A percentile compares a stretch with the other conserved stretches of the same genome.
phyloP scores from a whole-genome alignment of 106 monocot species.

The Acorus calamus region DNA sequence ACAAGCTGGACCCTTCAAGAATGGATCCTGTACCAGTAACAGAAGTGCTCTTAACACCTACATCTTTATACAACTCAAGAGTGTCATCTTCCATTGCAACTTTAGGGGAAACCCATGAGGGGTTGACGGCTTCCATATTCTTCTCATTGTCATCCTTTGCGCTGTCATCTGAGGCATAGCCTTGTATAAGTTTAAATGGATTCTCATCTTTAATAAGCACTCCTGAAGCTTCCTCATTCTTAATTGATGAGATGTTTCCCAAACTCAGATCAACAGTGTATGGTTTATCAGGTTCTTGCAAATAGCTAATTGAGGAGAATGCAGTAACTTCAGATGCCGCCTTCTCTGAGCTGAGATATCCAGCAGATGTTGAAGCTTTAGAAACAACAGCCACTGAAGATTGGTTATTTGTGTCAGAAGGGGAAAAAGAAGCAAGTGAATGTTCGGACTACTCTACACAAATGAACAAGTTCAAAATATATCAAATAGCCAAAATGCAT shows the following conservation, averaged over 20 bases:
- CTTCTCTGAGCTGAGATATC: constrained; percentile 36
- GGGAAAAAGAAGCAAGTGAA: no score
- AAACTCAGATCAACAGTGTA: constrained; percentile 6
- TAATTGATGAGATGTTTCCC: constrained; percentile 6
- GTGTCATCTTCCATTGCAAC: constrained; percentile 6
- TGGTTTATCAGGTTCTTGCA: constrained; percentile 4
- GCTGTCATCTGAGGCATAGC: constrained; percentile 78
- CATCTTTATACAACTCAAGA: constrained; percentile 1
- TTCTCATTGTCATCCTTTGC: constrained; percentile 24
- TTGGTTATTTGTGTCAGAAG: no score
- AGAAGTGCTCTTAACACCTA: constrained; percentile 5
- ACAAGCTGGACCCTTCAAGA: neutral
- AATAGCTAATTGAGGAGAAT: constrained; percentile 1
- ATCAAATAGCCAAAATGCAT: no score
- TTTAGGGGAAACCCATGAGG: constrained; percentile 4
- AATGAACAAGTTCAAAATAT: no score
- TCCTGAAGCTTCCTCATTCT: constrained; percentile 12
- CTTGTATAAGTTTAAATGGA: constrained; percentile 70
- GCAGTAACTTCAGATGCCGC: constrained; percentile 14
- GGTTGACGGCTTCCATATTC: constrained; percentile 5
- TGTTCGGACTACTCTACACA: no score
- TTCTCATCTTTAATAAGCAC: constrained; percentile 35
- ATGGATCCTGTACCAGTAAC: neutral
- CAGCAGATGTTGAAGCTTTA: constrained; percentile 19
- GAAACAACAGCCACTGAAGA: constrained; percentile 21